phyloP scores from a whole-genome alignment of 2,329 filamentous ascomycete genomes.

The Didymosphaeria variabile region DNA sequence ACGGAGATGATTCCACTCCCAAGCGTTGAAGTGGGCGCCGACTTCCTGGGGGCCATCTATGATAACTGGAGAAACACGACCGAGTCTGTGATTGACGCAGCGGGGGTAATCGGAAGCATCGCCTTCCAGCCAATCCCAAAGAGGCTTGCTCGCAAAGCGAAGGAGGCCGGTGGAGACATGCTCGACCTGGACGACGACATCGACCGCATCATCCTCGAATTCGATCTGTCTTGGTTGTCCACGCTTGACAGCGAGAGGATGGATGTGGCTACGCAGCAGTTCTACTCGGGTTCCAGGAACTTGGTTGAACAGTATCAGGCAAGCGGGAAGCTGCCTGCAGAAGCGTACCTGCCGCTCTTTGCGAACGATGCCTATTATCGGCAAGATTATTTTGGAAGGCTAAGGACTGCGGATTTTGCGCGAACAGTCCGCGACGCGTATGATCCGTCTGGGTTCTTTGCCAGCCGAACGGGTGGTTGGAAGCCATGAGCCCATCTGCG shows the following conservation, averaged over 20 bases:
- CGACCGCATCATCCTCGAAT: constrained; percentile 55
- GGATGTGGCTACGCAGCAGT: constrained; percentile 47
- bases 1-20: constrained; percentile 39
- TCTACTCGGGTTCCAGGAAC: constrained; percentile 50
- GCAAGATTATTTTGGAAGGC: constrained; percentile 56
- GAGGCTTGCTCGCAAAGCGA: constrained; percentile 30
- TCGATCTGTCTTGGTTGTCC: constrained; percentile 52
- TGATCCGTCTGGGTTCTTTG: constrained; percentile 54
- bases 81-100: constrained; percentile 24
- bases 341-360: constrained; percentile 56
- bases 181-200: constrained; percentile 51
- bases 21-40: constrained; percentile 25
- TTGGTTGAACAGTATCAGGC: constrained; percentile 46
- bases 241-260: constrained; percentile 47
- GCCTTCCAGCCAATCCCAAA: constrained; percentile 43
- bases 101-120: constrained; percentile 36
- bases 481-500: constrained; percentile 34
- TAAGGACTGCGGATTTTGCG: constrained; percentile 45
- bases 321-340: constrained; percentile 47
- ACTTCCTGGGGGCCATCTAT: constrained; percentile 33
- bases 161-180: constrained; percentile 40
- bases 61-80: constrained; percentile 36
- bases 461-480: constrained; percentile 52
- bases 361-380: constrained; percentile 57
- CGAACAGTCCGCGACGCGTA: constrained; percentile 46